A percentile compares a stretch with the other conserved stretches of the same genome.
Evolutionary conservation across 192 early-diverging fungal genomes (phyloP).

Genomic region (Fimicolochytrium jonesii): DNA sequence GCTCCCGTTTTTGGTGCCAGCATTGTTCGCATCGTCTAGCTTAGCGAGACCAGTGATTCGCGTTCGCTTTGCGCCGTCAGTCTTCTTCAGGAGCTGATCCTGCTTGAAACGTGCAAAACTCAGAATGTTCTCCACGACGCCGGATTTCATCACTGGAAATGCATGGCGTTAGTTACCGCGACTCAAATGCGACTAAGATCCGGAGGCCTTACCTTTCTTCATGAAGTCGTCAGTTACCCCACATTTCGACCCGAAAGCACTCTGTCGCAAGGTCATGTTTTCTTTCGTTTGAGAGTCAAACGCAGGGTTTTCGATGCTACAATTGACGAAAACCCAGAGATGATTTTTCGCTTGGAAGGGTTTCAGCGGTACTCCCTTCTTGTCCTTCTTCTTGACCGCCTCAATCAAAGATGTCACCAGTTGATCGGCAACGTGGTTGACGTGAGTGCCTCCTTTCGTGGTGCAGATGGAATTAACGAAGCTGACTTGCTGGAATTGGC

Average conservation of each 20-base stretch:
- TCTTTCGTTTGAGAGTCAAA: constrained; percentile 99
- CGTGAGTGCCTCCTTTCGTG: constrained; percentile 87
- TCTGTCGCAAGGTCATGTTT: constrained; percentile 74
- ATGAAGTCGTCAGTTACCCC: constrained; percentile 72
- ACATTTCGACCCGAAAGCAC: constrained; percentile 80
- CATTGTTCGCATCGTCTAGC: constrained; percentile 91
- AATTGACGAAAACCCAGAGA: constrained; percentile 93
- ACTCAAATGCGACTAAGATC: too few species aligned
- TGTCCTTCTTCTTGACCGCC: constrained; percentile 68
- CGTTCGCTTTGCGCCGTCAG: constrained; percentile 68
- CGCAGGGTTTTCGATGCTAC: constrained; percentile 85
- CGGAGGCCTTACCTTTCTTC: constrained; percentile 63
- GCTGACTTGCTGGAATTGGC: constrained; percentile 92
- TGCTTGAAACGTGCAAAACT: constrained; percentile 66
- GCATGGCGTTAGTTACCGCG: too few species aligned
- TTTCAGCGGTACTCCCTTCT: constrained; percentile 64
- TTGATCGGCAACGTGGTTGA: constrained; percentile 76
- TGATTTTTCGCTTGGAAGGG: constrained; percentile 84
- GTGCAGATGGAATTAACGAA: constrained; percentile 98
- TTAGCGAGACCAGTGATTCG: constrained; percentile 79
- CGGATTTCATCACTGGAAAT: constrained; percentile 75
- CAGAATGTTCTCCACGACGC: constrained; percentile 78
- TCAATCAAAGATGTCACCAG: constrained; percentile 66
- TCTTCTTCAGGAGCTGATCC: constrained; percentile 77
- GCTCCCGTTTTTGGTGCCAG: constrained; percentile 65